Base-by-base conservation (phyloP, 495 filamentous ascomycete species). In the Hyaloscypha finlandica region DNA sequence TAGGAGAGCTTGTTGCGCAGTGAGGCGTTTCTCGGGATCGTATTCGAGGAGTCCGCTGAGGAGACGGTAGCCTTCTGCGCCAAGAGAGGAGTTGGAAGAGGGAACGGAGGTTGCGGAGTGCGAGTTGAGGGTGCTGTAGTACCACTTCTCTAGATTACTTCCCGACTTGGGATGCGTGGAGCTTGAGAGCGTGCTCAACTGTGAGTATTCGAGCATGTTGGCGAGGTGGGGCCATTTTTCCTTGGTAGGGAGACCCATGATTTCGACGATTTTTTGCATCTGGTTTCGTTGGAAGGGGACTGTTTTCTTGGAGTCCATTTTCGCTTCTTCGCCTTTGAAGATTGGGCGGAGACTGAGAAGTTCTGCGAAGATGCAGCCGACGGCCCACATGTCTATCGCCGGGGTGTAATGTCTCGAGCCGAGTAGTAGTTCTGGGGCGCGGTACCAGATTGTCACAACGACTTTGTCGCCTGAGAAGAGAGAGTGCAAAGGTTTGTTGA, bases 381-480 rank as follows among this genome's bases (percentile, higher is more conserved):
- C 89, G 16, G 95, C 96, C 95, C 95, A 99, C 75, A 97, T 86
- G 75, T 99, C 95, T 64, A 99, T 90, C 20, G 95, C 96, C 0
- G 95, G 93, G 0, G 95, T 99, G 75, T 99, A 99, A 74, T 99
- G 95, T 29, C 90, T 84, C 62, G 87, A 92, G 12, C 95, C 95
- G 22, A 99, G 87, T 0, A 99, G 87, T 9, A 99, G 81, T 77
- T 99, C 95, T 0, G 95, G 95, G 0, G 95, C 96, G 29, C 95
- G 93, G 71, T 99, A 99, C 95, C 95, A 99, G 66, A 99, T 99
- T 0, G 95, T 99, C 14, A 99, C 95, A 52, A 99, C 95, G 2
- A 99, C 95, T 75, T 99, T 99, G 74, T 99, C 95, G 61, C 96
- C 95, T 45, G 84, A 90, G 81, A 92, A 99, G 5, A 99, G 86